Conservation (phyloP, 1,139 yeast species). For the Pichia sp. region DNA sequence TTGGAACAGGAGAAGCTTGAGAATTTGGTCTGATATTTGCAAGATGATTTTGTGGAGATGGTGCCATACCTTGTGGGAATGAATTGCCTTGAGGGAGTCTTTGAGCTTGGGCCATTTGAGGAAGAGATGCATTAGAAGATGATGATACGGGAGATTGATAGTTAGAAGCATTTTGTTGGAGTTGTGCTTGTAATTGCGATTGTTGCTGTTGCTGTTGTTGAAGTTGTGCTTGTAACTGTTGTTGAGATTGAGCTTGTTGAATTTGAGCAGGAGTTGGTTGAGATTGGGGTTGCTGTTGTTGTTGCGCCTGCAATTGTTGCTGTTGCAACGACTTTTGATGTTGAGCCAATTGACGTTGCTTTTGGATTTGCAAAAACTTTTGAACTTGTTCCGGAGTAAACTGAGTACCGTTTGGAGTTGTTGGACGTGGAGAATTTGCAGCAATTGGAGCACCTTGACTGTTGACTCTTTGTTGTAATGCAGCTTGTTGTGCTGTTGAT, state of each 20-base stretch:
- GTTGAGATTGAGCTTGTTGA: constrained; percentile 1
- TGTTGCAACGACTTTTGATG: constrained; percentile 21
- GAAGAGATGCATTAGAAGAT: neutral
- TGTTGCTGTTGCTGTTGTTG: constrained; percentile 9
- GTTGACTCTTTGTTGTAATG: constrained; percentile 4
- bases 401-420: constrained; percentile 52
- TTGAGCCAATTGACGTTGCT: constrained; percentile 44
- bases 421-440: constrained; percentile 29
- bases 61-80: constrained; percentile 4
- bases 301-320: constrained; percentile 17
- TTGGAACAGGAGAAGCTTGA: constrained; percentile 22
- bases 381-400: constrained; percentile 56
- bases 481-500: constrained; percentile 12
- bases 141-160: constrained; percentile 8
- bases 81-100: constrained; percentile 2
- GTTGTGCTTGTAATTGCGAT: neutral
- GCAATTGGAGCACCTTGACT: neutral
- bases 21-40: constrained; percentile 5
- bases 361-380: constrained; percentile 49
- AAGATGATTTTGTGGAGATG: constrained; percentile 8
- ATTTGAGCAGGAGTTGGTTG: constrained; percentile 15
- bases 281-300: constrained; percentile 31
- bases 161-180: constrained; percentile 3
- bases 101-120: constrained; percentile 10
- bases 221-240: constrained; percentile 38